Base-by-base conservation (phyloP, 2,329 filamentous ascomycete species). In the Drechslerella stenobrocha region DNA sequence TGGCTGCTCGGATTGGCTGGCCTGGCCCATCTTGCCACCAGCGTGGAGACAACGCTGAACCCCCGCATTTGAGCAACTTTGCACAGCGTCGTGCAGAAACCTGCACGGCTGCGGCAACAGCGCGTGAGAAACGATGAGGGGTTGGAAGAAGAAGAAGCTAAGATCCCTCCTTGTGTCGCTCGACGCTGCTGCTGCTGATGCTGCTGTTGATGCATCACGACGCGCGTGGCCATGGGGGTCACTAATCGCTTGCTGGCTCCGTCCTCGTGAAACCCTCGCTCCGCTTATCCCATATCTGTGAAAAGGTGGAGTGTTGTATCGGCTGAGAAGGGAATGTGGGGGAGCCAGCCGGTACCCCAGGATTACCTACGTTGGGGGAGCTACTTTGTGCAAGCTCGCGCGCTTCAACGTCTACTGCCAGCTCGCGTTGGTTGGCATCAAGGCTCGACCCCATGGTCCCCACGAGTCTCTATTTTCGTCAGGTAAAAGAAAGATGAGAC, bases 51-150 rank as follows among this genome's bases (percentile, higher is more conserved):
- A 40, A 37, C 44, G 34, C 53, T 45, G 37, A 45, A 50, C 63
- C 63, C 28, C 63, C 63, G 63, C 63, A 67, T 67, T 51, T 55
- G 40, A 35, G 50, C 58, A 56, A 59, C 53, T 55, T 48, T 51
- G 48, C 53, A 59, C 61, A 59, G 50, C 42, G 55, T 42, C 63
- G 40, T 67, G 55, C 55, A 67, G 44, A 55, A 59, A 60, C 52
- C 26, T 58, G 5, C 24, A 15, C 28, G 30, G 60, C 52, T 40
- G 32, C 52, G n/a, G 30, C 24, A 23, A 46, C 1, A 42, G 37
- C 28, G 42, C n/a, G n/a, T n/a, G n/a, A n/a, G n/a, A n/a, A n/a
- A n/a, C n/a, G 44, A 58, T 59, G 60, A 66, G 60, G 60, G 60
- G 60, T 53, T 58, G 24, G 45, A 28, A 45, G 34, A 46, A 23